phyloP scores from a whole-genome alignment of 1,284 basidiomycete species.

The Ceratobasidium theobromae region DNA sequence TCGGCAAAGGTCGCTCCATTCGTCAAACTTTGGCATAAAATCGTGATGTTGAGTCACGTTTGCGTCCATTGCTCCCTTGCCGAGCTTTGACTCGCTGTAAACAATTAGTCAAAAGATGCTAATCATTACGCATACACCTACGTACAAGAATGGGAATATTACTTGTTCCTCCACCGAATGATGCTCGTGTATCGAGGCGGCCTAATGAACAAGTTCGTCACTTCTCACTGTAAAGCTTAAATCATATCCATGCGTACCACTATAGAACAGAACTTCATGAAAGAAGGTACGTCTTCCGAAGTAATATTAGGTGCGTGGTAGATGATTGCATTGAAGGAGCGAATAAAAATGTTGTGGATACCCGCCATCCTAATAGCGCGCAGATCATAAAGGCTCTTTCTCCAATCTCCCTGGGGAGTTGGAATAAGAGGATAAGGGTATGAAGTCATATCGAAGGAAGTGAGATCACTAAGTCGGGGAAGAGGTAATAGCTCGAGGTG shows the following conservation, averaged over 20 bases:
- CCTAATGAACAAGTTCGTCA: neutral
- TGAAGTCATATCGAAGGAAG: neutral
- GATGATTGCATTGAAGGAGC: conserved; percentile 23
- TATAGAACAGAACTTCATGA: conserved; percentile 8
- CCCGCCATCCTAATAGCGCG: conserved; percentile 19
- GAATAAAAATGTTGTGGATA: conserved; percentile 19
- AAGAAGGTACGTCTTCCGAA: neutral
- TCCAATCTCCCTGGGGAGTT: conserved; percentile 4
- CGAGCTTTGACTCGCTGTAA: conserved; percentile 17
- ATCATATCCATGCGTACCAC: neutral
- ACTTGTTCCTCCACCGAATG: conserved; percentile 8
- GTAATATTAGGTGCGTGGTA: conserved; percentile 13
- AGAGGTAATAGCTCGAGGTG: too few species aligned
- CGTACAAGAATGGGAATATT: conserved; percentile 13
- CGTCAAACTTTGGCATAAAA: conserved; percentile 18
- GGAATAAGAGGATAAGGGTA: conserved; percentile 1
- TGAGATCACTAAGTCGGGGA: neutral
- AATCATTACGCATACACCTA: neutral
- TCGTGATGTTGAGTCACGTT: conserved; percentile 16
- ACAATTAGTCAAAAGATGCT: neutral
- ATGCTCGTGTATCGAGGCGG: conserved; percentile 5
- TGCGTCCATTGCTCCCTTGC: conserved; percentile 22
- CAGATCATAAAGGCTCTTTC: neutral
- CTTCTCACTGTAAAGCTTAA: neutral
- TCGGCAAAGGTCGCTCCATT: neutral